Base-by-base conservation (phyloP, 352 stramenopile genomes). In the Globisporangium parvum region DNA sequence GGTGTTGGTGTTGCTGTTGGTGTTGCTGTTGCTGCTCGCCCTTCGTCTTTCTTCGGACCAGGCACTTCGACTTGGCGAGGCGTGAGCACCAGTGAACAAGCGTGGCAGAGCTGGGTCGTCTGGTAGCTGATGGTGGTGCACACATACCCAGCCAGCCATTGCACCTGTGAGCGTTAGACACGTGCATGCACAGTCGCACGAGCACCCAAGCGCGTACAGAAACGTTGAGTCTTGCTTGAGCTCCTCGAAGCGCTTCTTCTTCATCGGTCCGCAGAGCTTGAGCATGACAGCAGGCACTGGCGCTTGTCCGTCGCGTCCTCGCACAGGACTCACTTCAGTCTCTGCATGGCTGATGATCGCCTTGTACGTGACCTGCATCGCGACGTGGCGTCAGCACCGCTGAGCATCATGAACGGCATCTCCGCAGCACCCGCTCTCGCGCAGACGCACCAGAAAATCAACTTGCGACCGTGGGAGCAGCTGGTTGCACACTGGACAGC, bases 311-410 rank as follows among this genome's bases (percentile, higher is more conserved):
- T 66, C 59, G 33, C 18, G 47, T 20, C 44, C 47, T 59, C 21
- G n/a, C 54, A 68, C 46, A 45, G 21, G 15, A 21, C 48, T 60
- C 15, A 44, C 15, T 21, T 65, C 47, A 10, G 23, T 57, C 42
- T 80, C 64, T 56, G 58, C 73, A 23, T 75, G 60, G 4, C 51
- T 59, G 15, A 80, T 80, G 28, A 83, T 73, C 10, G 66, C 65
- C 23, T 70, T 75, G 71, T 73, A 67, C 11, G 66, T 71, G 35
- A 75, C 62, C 73, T 83, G 53, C 3, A 21, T 23, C 33, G 17
- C 20, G 18, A 15, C 49, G 20, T 23, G 12, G 18, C 6, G 14
- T 50, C 17, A 53, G 35, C 14, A 2, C 17, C 51, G 1, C 23
- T 4, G 6, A 55, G 26, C 24, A 15, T 1, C 10, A 37, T 51